Conservation (phyloP, 1,284 basidiomycete genomes). For the Puccinia novopanici region DNA sequence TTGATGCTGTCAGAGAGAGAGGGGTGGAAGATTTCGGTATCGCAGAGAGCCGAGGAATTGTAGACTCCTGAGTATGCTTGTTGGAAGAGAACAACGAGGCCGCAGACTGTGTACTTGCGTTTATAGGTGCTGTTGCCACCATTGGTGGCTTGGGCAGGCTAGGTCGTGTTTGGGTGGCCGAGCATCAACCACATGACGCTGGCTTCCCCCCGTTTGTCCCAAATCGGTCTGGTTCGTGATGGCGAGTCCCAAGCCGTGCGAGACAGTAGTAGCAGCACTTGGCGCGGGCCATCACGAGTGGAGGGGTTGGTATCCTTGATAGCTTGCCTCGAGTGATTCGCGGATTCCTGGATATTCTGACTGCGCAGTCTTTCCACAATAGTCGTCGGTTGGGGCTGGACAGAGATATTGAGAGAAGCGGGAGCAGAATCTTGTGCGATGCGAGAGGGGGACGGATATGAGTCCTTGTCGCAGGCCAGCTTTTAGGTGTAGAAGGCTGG, state of each 20-base stretch:
- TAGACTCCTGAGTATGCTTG: neutral
- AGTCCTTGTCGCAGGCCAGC: neutral
- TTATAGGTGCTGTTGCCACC: neutral
- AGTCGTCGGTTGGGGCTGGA: constrained; percentile 1
- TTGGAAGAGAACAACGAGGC: neutral
- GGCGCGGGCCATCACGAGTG: neutral
- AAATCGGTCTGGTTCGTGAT: neutral
- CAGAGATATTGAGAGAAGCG: neutral
- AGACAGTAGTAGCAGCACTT: neutral
- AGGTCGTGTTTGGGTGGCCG: neutral
- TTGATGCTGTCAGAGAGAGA: neutral
- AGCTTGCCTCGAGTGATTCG: neutral
- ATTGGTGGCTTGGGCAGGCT: neutral
- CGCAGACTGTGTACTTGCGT: neutral
- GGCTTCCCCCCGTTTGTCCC: neutral
- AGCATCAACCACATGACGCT: neutral
- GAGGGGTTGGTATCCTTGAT: neutral
- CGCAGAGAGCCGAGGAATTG: constrained; percentile 3
- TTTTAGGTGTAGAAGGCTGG: constrained; percentile 11
- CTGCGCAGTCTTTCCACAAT: constrained; percentile 41
- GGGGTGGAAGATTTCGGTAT: constrained; percentile 25
- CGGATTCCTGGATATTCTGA: neutral
- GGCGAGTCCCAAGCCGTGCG: neutral
- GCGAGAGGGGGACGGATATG: neutral
- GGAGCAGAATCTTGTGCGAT: neutral